These are phyloP conservation scores for Chrysochromulina parva DNA, from an alignment of 78 protist species.

Conservation along the genomic window DNA sequence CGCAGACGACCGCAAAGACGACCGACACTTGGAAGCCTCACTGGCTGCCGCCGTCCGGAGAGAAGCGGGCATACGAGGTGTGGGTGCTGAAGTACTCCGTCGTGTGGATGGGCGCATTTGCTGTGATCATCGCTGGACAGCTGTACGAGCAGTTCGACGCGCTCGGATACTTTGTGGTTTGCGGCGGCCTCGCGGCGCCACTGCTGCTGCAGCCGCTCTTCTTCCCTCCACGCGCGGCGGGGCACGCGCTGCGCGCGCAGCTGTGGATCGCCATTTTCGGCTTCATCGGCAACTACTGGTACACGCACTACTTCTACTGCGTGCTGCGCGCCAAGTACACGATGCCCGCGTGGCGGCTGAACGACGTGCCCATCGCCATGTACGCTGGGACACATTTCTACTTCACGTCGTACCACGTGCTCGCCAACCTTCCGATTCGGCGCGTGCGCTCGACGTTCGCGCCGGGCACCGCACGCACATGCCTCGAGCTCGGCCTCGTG, in stretches of 20 bases:
- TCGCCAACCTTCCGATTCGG: neutral
- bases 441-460: neutral
- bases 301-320: conserved; percentile 28
- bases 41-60: neutral
- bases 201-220: neutral
- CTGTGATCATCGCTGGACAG: neutral
- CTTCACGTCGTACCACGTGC: neutral
- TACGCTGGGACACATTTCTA: neutral
- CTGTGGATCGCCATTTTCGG: neutral
- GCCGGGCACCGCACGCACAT: neutral
- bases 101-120: conserved; percentile 10
- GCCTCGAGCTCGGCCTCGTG: neutral
- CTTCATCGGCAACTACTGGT: conserved; percentile 30
- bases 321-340: conserved; percentile 23
- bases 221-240: no score
- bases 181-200: conserved; percentile 16
- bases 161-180: neutral
- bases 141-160: neutral
- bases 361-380: conserved; percentile 12
- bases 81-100: neutral
- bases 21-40: neutral
- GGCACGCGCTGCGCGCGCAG: neutral
- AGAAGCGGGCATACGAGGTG: neutral
- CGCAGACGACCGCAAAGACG: neutral
- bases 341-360: conserved; percentile 28